These are phyloP conservation scores for Epichloe gansuensis DNA, from an alignment of 2,329 filamentous ascomycete species.

Conservation along the genomic window DNA sequence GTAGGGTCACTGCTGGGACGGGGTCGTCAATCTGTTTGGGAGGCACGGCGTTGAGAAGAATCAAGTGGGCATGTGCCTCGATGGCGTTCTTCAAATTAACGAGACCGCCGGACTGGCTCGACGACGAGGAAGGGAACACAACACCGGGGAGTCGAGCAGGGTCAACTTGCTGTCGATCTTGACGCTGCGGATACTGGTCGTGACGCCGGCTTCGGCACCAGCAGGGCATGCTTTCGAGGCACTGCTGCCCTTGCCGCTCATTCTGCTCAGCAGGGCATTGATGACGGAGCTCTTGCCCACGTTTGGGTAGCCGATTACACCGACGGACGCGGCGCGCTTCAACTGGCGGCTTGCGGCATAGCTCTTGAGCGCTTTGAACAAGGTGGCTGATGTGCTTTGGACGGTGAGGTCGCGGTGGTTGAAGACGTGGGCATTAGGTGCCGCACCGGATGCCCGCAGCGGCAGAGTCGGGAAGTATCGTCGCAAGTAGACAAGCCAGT, in stretches of 20 bases:
- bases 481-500: constrained; percentile 74
- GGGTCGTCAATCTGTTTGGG: constrained; percentile 93
- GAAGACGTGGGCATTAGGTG: constrained; percentile 79
- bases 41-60: constrained; percentile 83
- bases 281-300: constrained; percentile 95
- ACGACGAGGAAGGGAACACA: constrained; percentile 65
- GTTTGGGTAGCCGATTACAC: constrained; percentile 91
- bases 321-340: constrained; percentile 81
- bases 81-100: constrained; percentile 46
- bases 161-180: constrained; percentile 94
- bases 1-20: constrained; percentile 69
- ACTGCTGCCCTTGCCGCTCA: constrained; percentile 51
- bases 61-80: constrained; percentile 70
- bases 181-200: constrained; percentile 75
- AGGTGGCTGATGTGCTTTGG: constrained; percentile 69
- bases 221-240: constrained; percentile 63
- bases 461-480: constrained; percentile 87
- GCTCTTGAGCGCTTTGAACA: constrained; percentile 83
- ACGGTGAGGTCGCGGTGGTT: constrained; percentile 84
- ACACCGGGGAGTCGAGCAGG: constrained; percentile 91
- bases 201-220: constrained; percentile 85
- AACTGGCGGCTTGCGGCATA: constrained; percentile 74
- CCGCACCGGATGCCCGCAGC: constrained; percentile 69
- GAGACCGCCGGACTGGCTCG: constrained; percentile 25
- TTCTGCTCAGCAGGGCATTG: constrained; percentile 73